These are phyloP conservation scores for Fraxinus excelsior DNA, from an alignment of 257 asterid species.

Conservation along the genomic window DNA sequence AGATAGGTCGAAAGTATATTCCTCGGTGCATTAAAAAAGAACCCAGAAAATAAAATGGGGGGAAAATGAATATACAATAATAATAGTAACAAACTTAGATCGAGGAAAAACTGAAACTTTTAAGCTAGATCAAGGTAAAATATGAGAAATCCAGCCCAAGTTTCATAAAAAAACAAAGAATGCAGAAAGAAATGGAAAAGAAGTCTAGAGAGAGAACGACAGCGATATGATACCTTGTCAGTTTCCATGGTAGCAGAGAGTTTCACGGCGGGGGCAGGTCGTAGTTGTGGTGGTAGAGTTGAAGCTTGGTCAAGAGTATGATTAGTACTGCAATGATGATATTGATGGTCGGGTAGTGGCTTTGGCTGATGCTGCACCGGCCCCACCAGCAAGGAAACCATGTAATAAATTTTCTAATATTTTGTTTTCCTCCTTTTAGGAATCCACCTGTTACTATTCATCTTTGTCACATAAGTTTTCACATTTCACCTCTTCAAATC, in stretches of 20 bases:
- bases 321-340: conserved; percentile 22
- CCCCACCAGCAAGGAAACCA: conserved; percentile 86
- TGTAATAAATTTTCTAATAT: too few species aligned
- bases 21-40: neutral
- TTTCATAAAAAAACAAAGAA: conserved; percentile 10
- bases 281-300: conserved; percentile 14
- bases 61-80: neutral
- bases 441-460: too few species aligned
- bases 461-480: too few species aligned
- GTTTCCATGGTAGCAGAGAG: conserved; percentile 51
- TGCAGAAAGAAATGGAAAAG: neutral
- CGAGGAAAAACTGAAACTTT: conserved; percentile 30
- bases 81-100: conserved; percentile 30
- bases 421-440: too few species aligned
- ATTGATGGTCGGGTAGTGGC: conserved; percentile 48
- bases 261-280: conserved; percentile 52
- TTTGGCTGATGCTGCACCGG: conserved; percentile 56
- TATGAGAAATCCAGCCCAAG: conserved; percentile 13
- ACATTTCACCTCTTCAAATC: too few species aligned
- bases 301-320: conserved; percentile 42
- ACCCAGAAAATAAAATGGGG: neutral
- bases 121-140: conserved; percentile 41
- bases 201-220: neutral
- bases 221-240: conserved; percentile 48
- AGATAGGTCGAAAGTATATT: neutral